A percentile compares a stretch with the other conserved stretches of the same genome.
These are phyloP conservation scores for Butyriboletus loyo DNA, from an alignment of 768 basidiomycete genomes.

Conservation along the genomic window DNA sequence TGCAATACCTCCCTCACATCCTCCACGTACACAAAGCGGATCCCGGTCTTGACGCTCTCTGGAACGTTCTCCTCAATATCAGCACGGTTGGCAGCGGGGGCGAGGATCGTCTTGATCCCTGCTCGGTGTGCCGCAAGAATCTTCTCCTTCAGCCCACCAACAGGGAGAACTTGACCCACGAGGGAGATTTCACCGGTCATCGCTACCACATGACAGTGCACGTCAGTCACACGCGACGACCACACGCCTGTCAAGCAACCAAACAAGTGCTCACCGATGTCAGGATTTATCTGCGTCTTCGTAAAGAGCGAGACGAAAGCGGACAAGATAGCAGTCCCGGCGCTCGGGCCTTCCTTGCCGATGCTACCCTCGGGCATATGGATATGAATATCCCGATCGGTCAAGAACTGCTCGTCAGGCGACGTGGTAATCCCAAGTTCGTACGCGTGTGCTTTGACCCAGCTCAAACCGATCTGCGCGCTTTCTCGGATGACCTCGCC, in stretches of 20 bases:
- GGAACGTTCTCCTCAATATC: conserved; percentile 99
- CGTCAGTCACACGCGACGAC: neutral
- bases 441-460: conserved; percentile 88
- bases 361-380: conserved; percentile 97
- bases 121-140: conserved; percentile 96
- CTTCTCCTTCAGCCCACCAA: conserved; percentile 95
- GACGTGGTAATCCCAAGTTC: conserved; percentile 81
- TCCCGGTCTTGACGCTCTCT: conserved; percentile 91
- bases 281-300: conserved; percentile 75
- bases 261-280: conserved; percentile 65
- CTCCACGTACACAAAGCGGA: conserved; percentile 93
- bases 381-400: conserved; percentile 86
- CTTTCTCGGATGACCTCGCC: conserved; percentile 98
- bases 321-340: conserved; percentile 89
- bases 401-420: conserved; percentile 72
- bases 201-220: conserved; percentile 43
- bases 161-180: conserved; percentile 92
- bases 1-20: conserved; percentile 86
- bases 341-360: conserved; percentile 95
- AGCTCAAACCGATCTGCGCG: conserved; percentile 91
- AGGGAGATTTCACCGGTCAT: conserved; percentile 99
- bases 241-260: neutral
- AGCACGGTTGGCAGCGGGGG: conserved; percentile 82
- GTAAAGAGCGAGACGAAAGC: conserved; percentile 93
- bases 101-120: conserved; percentile 89